Base-by-base conservation (phyloP, 2,329 filamentous ascomycete genomes). In the Tolypocladium tropicale region DNA sequence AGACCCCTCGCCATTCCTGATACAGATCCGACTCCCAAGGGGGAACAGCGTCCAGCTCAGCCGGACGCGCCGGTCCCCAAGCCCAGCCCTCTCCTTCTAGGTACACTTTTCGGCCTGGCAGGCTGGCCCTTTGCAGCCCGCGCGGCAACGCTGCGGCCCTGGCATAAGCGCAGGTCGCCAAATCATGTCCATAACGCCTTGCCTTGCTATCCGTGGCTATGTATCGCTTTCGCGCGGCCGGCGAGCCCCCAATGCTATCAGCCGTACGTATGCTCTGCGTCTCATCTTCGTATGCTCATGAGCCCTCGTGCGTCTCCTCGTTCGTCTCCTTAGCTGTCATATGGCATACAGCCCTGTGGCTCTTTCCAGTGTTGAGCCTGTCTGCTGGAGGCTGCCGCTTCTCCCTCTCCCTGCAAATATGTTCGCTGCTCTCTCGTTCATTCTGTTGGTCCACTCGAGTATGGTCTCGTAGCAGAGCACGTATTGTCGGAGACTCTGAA, bases 391-490 rank as follows among this genome's bases (percentile, higher is more conserved):
- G 54, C 69, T 72, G 34, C 68, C 69, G 57, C 68, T 70, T 54
- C 68, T 62, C 52, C 58, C 58, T 52, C 67, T 62, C 21, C 62
- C 62, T 36, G 59, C 59, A 1, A 58, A 53, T 23, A 55, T 57
- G 39, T 41, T 62, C 53, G 58, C 53, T 51, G 58, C 58, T 36
- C 64, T 53, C 33, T 72, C 77, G 55, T 82, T 74, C 41, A 76
- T 64, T 60, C 79, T 72, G 63, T 72, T 74, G 32, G 94, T 72
- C 91, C 93, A 99, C 72, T 97, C 93, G 55, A 95, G 75, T 7
- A 97, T 80, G 43, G 89, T 95, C 75, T 99, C 94, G 70, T 99
- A 99, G 71, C 94, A 99, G 36, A 99, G 82, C 53, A 96, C 93
- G 73, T 88, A 97, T 70, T 99, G 94, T 58, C 90, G 80, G 57